A percentile compares a stretch with the other conserved stretches of the same genome.
phyloP scores from a whole-genome alignment of 2,329 filamentous ascomycete genomes.

The Eutypa lata region DNA sequence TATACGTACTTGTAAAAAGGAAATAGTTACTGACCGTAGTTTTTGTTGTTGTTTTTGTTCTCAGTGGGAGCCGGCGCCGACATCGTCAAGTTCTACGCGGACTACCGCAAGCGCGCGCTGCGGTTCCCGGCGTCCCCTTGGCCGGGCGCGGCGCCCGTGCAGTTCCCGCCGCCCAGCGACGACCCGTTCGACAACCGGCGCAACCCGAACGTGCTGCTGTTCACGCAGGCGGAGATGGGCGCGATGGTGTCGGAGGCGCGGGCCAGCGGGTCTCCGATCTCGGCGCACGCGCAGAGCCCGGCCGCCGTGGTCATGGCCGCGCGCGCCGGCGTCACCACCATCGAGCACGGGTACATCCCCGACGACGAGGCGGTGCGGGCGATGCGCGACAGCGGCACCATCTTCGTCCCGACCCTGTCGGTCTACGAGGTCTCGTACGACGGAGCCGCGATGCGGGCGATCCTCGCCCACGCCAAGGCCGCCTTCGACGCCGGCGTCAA shows the following conservation, averaged over 20 bases:
- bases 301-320: conserved; percentile 43
- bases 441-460: conserved; percentile 23
- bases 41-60: not conserved
- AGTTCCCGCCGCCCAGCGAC: conserved; percentile 32
- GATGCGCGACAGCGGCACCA: conserved; percentile 41
- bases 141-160: conserved; percentile 26
- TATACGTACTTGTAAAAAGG: no score
- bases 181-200: conserved; percentile 16
- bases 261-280: conserved; percentile 38
- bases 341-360: conserved; percentile 44
- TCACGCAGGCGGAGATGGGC: conserved; percentile 47
- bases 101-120: conserved; percentile 43
- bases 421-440: conserved; percentile 34
- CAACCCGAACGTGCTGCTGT: conserved; percentile 43
- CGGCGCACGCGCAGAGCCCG: conserved; percentile 39
- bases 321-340: conserved; percentile 41
- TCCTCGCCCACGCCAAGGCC: conserved; percentile 37
- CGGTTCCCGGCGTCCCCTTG: conserved; percentile 33
- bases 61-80: conserved; percentile 44
- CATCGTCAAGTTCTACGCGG: conserved; percentile 50
- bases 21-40: no score
- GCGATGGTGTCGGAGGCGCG: conserved; percentile 46
- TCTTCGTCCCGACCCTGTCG: conserved; percentile 53
- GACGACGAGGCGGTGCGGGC: conserved; percentile 38
- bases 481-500: conserved; percentile 46